Percentiles rank a stretch among this genome's conserved stretches.
Conservation (phyloP, 805 yeast genomes). For the Ogataea ganodermae region DNA sequence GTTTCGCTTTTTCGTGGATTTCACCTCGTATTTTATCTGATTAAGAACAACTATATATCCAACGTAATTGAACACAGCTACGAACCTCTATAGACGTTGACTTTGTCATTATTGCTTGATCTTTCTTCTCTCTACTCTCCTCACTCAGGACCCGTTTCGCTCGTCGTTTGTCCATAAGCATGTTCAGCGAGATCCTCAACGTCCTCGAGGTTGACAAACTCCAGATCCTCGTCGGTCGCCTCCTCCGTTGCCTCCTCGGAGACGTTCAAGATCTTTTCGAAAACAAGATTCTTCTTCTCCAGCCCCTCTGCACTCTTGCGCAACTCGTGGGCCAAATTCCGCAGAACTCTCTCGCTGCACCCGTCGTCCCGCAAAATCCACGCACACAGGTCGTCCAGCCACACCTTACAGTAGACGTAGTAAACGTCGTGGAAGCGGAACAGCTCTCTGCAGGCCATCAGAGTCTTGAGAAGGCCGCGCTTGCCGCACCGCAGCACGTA, state of each 20-base stretch:
- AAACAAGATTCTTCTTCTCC: constrained; percentile 49
- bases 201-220: constrained; percentile 51
- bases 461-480: constrained; percentile 56
- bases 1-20: no score
- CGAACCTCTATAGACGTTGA: no score
- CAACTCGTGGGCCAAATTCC: constrained; percentile 68
- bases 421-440: constrained; percentile 84
- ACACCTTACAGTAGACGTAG: constrained; percentile 76
- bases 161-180: constrained; percentile 31
- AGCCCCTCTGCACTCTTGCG: constrained; percentile 43
- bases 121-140: background rate
- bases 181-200: constrained; percentile 60
- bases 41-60: no score
- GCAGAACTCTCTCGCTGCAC: constrained; percentile 58
- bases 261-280: constrained; percentile 52
- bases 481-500: constrained; percentile 68
- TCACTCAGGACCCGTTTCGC: no score
- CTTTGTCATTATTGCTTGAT: no score
- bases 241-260: constrained; percentile 6
- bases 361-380: constrained; percentile 65
- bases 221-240: constrained; percentile 43
- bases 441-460: constrained; percentile 65
- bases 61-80: no score
- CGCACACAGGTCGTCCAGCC: constrained; percentile 73
- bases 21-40: no score